phyloP scores from a whole-genome alignment of 148 eudicot genomes.

The Rhododendron ovatum region DNA sequence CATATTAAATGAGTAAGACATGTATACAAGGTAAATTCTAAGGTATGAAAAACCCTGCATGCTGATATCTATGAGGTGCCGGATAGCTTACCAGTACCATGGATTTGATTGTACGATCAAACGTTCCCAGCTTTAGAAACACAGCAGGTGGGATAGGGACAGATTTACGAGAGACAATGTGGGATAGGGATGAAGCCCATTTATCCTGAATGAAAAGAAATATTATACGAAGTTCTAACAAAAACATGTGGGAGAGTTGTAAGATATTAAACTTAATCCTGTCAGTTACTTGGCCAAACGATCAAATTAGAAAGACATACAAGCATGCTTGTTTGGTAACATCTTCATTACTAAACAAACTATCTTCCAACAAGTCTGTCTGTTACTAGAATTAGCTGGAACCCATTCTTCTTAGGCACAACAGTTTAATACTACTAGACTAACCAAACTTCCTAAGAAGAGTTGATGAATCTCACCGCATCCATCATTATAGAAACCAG shows the following conservation, averaged over 20 bases:
- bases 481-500: neutral
- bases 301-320: neutral
- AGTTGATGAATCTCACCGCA: conserved; percentile 1
- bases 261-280: neutral
- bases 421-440: neutral
- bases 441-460: neutral
- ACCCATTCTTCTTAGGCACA: neutral
- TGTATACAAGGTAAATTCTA: neutral
- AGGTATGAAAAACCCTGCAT: neutral
- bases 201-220: neutral
- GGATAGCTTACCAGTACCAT: neutral
- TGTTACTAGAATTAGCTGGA: neutral
- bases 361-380: neutral
- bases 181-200: neutral
- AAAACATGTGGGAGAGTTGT: neutral
- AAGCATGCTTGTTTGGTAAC: neutral
- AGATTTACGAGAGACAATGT: neutral
- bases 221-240: too few relatives aligned
- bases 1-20: neutral
- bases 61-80: neutral
- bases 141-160: neutral
- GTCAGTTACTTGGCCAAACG: neutral
- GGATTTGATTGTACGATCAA: neutral
- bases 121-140: neutral
- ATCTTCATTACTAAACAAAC: neutral